These are phyloP conservation scores for Aspergillus funiculosus DNA, from an alignment of 495 filamentous ascomycete species.

Conservation along the genomic window DNA sequence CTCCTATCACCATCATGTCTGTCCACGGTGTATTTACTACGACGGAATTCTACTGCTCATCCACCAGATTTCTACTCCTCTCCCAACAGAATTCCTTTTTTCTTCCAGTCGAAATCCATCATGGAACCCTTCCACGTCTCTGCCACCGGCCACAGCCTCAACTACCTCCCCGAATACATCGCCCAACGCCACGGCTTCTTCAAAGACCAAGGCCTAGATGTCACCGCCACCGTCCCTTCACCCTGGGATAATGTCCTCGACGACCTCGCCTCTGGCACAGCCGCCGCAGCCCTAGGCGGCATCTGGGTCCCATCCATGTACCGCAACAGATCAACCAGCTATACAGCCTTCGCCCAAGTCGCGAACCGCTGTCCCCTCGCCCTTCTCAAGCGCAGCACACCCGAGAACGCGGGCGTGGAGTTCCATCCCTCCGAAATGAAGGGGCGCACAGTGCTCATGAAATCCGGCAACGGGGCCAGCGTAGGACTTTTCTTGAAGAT, in stretches of 20 bases:
- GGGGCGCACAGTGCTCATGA: neutral
- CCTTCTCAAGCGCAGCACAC: neutral
- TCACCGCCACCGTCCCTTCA: neutral
- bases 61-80: too few relatives aligned
- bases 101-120: too few relatives aligned
- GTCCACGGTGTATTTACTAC: too few relatives aligned
- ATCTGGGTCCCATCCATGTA: neutral
- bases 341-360: neutral
- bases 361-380: neutral
- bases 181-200: neutral
- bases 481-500: neutral
- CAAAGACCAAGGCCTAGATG: neutral
- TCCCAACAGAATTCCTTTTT: too few relatives aligned
- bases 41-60: too few relatives aligned
- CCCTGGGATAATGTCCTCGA: neutral
- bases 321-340: neutral
- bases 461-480: neutral
- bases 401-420: too few relatives aligned
- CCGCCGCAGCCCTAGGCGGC: neutral
- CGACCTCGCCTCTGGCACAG: neutral
- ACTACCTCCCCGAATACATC: neutral
- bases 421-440: too few relatives aligned
- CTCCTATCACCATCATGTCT: too few relatives aligned
- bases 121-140: neutral
- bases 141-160: neutral